Conservation (phyloP, 2,329 filamentous ascomycete species). For the Diaporthe nobilis region DNA sequence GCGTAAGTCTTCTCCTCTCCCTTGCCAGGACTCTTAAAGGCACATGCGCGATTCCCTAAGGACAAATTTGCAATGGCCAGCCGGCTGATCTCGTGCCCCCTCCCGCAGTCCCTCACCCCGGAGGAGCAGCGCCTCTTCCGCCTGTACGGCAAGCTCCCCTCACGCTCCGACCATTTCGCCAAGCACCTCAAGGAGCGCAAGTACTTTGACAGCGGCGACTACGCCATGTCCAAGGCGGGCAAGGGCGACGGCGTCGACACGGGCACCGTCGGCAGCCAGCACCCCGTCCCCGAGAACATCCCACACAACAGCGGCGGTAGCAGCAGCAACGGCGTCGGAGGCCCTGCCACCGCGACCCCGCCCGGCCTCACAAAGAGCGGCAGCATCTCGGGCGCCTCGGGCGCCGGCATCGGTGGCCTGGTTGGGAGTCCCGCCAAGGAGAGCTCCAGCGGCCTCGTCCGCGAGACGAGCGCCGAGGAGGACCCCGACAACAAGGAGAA, state of each 20-base stretch:
- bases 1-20: slow-evolving; percentile 71
- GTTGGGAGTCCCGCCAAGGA: slow-evolving; percentile 91
- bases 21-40: slow-evolving; percentile 38
- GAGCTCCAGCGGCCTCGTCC: slow-evolving; percentile 82
- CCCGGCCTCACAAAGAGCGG: slow-evolving; percentile 42
- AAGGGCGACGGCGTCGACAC: slow-evolving; percentile 96
- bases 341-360: slow-evolving; percentile 17
- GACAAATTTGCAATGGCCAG: background rate
- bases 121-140: slow-evolving; percentile 98
- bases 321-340: slow-evolving; percentile 49
- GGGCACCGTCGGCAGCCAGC: slow-evolving; percentile 92
- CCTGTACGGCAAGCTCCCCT: slow-evolving; percentile 97
- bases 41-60: background rate
- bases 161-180: slow-evolving; percentile 94
- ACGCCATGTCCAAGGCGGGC: slow-evolving; percentile 96
- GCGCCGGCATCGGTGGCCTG: slow-evolving; percentile 57
- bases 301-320: slow-evolving; percentile 77
- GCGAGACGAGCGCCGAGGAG: slow-evolving; percentile 81
- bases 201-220: slow-evolving; percentile 97
- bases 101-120: slow-evolving; percentile 82
- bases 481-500: slow-evolving; percentile 45
- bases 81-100: slow-evolving; percentile 21
- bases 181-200: slow-evolving; percentile 99
- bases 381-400: slow-evolving; percentile 59
- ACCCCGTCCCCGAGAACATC: slow-evolving; percentile 95